Evolutionary conservation across 768 basidiomycete species (phyloP).

Genomic region (Suillus decipiens): DNA sequence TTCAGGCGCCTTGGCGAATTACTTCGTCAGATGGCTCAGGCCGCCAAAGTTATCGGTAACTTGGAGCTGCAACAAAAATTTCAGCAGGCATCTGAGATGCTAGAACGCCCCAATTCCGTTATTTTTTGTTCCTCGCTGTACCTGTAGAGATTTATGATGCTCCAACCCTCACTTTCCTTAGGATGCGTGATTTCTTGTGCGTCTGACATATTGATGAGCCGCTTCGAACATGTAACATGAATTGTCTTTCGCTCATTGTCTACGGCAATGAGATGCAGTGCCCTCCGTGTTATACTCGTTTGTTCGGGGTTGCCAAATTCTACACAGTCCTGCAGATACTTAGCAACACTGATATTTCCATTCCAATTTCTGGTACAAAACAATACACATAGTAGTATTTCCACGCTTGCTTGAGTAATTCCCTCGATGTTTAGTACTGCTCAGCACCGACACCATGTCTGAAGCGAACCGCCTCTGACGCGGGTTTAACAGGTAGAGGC

Average conservation of each 20-base stretch:
- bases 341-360: background rate
- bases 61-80: conserved; percentile 93
- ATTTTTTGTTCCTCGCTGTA: conserved; percentile 90
- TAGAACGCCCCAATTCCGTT: conserved; percentile 91
- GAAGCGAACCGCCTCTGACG: conserved; percentile 57
- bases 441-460: conserved; percentile 23
- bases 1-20: conserved; percentile 95
- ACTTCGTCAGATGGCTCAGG: conserved; percentile 93
- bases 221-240: background rate
- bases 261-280: background rate
- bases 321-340: background rate
- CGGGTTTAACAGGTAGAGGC: conserved; percentile 64
- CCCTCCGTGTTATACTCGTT: background rate
- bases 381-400: conserved; percentile 5
- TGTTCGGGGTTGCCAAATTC: background rate
- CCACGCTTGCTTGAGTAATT: background rate
- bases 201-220: background rate
- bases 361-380: background rate
- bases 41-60: conserved; percentile 96
- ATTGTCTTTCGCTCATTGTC: background rate
- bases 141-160: conserved; percentile 41
- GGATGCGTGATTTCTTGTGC: background rate
- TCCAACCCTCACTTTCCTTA: background rate
- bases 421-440: background rate
- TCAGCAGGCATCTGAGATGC: conserved; percentile 87